Conservation (phyloP, 2,329 filamentous ascomycete species). For the Paecilomyces niveus region DNA sequence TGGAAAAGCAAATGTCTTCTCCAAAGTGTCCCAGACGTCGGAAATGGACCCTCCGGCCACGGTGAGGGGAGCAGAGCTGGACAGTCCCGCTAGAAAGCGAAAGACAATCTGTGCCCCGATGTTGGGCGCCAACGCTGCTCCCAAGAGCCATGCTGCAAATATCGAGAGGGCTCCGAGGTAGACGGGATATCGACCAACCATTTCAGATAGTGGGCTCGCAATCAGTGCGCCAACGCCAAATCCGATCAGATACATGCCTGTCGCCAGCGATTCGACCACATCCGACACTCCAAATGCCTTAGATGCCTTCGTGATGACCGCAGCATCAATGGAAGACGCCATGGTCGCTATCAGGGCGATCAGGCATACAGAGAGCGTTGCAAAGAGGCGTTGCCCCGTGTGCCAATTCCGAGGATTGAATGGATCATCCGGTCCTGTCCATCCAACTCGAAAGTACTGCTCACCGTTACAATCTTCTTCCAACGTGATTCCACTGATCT, state of each 20-base stretch:
- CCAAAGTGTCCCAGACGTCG: constrained; percentile 43
- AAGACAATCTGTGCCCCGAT: constrained; percentile 45
- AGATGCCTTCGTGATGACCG: constrained; percentile 40
- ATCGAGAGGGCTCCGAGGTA: constrained; percentile 42
- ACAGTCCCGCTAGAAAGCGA: constrained; percentile 45
- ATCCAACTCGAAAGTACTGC: constrained; percentile 33
- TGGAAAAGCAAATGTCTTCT: constrained; percentile 45
- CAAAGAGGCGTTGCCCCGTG: constrained; percentile 25
- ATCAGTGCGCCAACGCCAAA: constrained; percentile 44
- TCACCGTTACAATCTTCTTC: background rate
- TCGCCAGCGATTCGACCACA: constrained; percentile 46
- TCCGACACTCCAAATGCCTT: constrained; percentile 42
- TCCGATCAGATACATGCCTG: constrained; percentile 36
- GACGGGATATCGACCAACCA: constrained; percentile 42
- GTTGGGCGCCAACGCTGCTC: constrained; percentile 41
- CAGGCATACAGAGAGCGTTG: constrained; percentile 36
- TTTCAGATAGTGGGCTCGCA: constrained; percentile 44
- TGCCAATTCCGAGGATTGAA: constrained; percentile 35
- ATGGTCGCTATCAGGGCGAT: constrained; percentile 47
- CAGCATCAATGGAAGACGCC: constrained; percentile 48
- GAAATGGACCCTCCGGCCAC: constrained; percentile 41
- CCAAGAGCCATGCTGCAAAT: constrained; percentile 46
- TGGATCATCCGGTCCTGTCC: constrained; percentile 29
- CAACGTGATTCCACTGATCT: background rate
- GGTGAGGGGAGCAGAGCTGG: constrained; percentile 39